These are phyloP conservation scores for Castanea mollissima DNA, from an alignment of 306 rosid species.

Conservation along the genomic window DNA sequence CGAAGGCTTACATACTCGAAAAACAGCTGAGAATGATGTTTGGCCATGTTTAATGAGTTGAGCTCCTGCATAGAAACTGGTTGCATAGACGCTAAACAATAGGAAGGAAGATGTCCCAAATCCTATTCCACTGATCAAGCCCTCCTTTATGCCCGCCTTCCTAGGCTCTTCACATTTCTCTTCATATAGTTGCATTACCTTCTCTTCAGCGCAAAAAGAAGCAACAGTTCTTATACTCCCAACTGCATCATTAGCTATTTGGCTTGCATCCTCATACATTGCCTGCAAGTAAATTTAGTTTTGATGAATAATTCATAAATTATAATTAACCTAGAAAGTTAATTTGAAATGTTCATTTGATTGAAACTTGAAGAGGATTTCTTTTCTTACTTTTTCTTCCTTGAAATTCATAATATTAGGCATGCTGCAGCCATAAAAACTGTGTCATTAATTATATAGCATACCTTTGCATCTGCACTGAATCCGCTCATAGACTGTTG, in stretches of 20 bases:
- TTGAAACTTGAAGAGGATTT: too few species aligned
- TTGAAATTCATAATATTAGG: background rate
- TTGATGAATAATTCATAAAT: background rate
- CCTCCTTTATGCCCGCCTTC: slow-evolving; percentile 65
- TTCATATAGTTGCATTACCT: slow-evolving; percentile 77
- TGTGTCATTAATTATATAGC: background rate
- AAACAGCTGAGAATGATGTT: slow-evolving; percentile 57
- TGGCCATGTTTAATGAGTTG: slow-evolving; percentile 46
- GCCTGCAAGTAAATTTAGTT: slow-evolving; percentile 42
- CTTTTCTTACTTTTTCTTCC: too few species aligned
- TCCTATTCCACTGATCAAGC: slow-evolving; percentile 85
- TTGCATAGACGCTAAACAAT: slow-evolving; percentile 63
- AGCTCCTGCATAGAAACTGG: slow-evolving; percentile 82
- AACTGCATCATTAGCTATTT: slow-evolving; percentile 88
- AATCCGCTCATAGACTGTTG: slow-evolving; percentile 78
- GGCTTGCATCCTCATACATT: slow-evolving; percentile 93
- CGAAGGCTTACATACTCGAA: slow-evolving; percentile 40
- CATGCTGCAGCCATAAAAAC: background rate
- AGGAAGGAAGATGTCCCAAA: slow-evolving; percentile 73
- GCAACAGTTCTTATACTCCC: slow-evolving; percentile 93
- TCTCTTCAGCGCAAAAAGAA: slow-evolving; percentile 87
- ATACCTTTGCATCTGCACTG: slow-evolving; percentile 86
- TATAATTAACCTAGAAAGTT: background rate
- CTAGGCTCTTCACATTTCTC: slow-evolving; percentile 81
- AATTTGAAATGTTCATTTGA: too few species aligned